These are phyloP conservation scores for Mycena leptocephala DNA, from an alignment of 768 basidiomycete species.

Conservation along the genomic window DNA sequence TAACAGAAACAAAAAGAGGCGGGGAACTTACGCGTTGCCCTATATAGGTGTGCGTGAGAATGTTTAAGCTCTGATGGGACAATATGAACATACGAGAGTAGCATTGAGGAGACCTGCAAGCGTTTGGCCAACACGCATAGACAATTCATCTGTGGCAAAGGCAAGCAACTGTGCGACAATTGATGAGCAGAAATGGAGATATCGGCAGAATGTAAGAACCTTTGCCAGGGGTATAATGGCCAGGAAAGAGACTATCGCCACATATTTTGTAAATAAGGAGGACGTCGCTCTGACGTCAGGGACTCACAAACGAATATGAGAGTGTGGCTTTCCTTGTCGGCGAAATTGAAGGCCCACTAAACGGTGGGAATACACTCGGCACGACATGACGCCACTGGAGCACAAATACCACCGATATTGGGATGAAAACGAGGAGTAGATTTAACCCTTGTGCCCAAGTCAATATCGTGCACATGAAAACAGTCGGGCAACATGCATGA, in stretches of 20 bases:
- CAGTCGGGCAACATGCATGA: conserved; percentile 65
- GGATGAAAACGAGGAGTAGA: conserved; percentile 80
- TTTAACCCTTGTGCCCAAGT: conserved; percentile 70
- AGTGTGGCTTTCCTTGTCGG: conserved; percentile 65
- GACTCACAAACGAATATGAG: conserved; percentile 83
- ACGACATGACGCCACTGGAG: background rate
- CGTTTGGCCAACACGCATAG: conserved; percentile 87
- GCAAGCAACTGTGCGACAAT: conserved; percentile 70
- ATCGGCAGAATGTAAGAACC: conserved; percentile 50
- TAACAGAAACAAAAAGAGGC: conserved; percentile 41
- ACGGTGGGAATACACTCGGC: background rate
- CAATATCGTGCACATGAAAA: background rate
- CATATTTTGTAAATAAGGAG: conserved; percentile 7
- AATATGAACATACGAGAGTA: conserved; percentile 70
- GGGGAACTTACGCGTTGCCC: conserved; percentile 65
- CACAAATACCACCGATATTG: conserved; percentile 68
- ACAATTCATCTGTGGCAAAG: conserved; percentile 90
- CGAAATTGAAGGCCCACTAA: conserved; percentile 85
- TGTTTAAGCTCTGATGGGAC: background rate
- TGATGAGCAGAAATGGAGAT: conserved; percentile 5
- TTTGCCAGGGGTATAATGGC: conserved; percentile 91
- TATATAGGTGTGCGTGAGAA: conserved; percentile 39
- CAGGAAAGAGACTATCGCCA: conserved; percentile 75
- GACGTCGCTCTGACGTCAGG: conserved; percentile 26
- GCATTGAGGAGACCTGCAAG: conserved; percentile 90